phyloP scores from a whole-genome alignment of 2,329 filamentous ascomycete genomes.

The Colletotrichum magnum region DNA sequence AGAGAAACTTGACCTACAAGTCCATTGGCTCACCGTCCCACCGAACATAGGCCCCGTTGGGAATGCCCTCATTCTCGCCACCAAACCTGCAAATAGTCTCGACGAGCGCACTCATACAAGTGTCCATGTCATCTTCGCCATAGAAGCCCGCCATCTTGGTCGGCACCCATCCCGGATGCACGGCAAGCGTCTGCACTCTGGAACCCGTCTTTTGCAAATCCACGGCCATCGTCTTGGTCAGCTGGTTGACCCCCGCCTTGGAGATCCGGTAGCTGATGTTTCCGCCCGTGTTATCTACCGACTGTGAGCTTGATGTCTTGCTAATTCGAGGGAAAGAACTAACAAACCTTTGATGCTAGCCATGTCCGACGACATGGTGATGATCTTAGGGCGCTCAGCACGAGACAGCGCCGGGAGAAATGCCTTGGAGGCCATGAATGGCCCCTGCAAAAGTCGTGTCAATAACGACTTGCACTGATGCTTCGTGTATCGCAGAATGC shows the following conservation, averaged over 20 bases:
- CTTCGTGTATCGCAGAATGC: background rate
- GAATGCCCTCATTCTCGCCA: conserved; percentile 1
- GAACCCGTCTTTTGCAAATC: conserved; percentile 26
- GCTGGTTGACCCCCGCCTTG: conserved; percentile 41
- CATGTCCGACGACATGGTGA: conserved; percentile 43
- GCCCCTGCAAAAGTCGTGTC: conserved; percentile 17
- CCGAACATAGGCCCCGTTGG: conserved; percentile 36
- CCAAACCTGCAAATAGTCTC: conserved; percentile 32
- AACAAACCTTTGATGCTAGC: background rate
- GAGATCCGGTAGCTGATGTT: conserved; percentile 41
- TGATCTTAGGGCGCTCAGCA: conserved; percentile 28
- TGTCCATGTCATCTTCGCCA: conserved; percentile 42
- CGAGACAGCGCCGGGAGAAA: conserved; percentile 37
- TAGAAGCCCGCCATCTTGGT: conserved; percentile 42
- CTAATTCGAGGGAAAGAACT: too few relatives aligned
- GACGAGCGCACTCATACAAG: conserved; percentile 36
- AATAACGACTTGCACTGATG: too few relatives aligned
- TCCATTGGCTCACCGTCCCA: conserved; percentile 31
- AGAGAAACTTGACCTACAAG: background rate
- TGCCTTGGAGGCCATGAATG: conserved; percentile 39
- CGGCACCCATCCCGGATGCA: conserved; percentile 41
- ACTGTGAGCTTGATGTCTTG: background rate
- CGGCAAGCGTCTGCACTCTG: conserved; percentile 33
- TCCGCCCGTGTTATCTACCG: conserved; percentile 33
- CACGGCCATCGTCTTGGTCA: conserved; percentile 41